Evolutionary conservation across 768 basidiomycete species (phyloP).

Genomic region (Gymnopilus dilepis): DNA sequence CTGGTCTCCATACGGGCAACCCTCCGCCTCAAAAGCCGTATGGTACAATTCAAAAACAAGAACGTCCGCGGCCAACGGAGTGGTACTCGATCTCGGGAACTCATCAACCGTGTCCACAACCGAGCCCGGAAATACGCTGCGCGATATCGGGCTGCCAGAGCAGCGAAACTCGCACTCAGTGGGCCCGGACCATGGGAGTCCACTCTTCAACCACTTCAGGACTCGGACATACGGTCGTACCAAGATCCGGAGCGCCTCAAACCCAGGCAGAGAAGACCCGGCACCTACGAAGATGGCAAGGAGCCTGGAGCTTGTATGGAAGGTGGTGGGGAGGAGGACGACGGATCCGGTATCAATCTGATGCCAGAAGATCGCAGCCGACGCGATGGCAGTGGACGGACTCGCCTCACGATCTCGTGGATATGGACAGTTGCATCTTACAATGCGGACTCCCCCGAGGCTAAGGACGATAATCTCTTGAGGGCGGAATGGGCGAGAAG

Average conservation of each 20-base stretch:
- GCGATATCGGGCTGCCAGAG: background rate
- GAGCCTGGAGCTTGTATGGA: too few relatives aligned
- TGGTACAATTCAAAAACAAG: conserved; percentile 8
- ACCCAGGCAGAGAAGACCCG: background rate
- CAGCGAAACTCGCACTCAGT: background rate
- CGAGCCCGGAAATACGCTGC: background rate
- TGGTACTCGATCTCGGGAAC: background rate
- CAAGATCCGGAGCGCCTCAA: background rate
- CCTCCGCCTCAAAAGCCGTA: background rate
- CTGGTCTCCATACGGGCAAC: background rate
- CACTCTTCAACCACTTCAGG: background rate
- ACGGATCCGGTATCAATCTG: too few relatives aligned
- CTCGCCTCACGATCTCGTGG: too few relatives aligned
- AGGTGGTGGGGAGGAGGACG: too few relatives aligned
- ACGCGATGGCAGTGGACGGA: too few relatives aligned
- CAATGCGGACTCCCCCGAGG: background rate
- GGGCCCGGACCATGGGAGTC: conserved; percentile 4
- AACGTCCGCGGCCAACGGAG: conserved; percentile 5
- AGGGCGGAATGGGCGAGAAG: background rate
- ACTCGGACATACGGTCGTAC: background rate
- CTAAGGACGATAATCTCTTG: background rate
- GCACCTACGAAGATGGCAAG: background rate
- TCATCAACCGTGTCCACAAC: conserved; percentile 1
- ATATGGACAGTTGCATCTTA: background rate
- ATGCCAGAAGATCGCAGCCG: too few relatives aligned